Conservation (phyloP, 305 asterid species). For the Fraxinus dipetala region DNA sequence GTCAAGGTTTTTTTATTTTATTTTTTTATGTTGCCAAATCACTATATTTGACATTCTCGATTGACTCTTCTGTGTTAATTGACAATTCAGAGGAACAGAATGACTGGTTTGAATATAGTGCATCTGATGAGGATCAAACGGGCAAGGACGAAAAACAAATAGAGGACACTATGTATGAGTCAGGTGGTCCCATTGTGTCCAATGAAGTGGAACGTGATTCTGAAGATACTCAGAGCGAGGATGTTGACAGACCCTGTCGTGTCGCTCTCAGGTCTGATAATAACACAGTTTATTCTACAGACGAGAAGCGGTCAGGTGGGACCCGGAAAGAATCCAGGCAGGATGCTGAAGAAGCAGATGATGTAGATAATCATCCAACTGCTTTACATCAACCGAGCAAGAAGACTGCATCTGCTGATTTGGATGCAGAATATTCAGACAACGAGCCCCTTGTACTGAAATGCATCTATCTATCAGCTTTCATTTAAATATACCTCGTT, state of each 20-base stretch:
- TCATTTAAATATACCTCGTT: background rate
- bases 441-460: conserved; percentile 78
- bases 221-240: conserved; percentile 44
- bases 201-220: conserved; percentile 44
- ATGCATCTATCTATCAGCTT: conserved; percentile 9
- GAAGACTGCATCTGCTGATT: conserved; percentile 31
- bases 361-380: conserved; percentile 25
- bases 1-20: background rate
- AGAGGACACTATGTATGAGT: conserved; percentile 39
- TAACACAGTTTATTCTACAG: conserved; percentile 53
- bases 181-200: conserved; percentile 45
- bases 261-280: conserved; percentile 31
- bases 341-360: conserved; percentile 39
- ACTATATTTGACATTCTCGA: background rate
- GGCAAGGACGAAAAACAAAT: conserved; percentile 40
- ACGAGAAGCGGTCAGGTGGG: conserved; percentile 36
- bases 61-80: conserved; percentile 19
- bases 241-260: background rate
- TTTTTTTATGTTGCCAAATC: background rate
- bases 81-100: conserved; percentile 45
- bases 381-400: conserved; percentile 28
- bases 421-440: conserved; percentile 59
- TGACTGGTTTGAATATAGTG: conserved; percentile 29
- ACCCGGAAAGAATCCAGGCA: conserved; percentile 42
- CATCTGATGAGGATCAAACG: conserved; percentile 37